Percentiles rank a stretch among this genome's conserved stretches.
phyloP scores from a whole-genome alignment of 129 eudicot species.

The Lonicera japonica region DNA sequence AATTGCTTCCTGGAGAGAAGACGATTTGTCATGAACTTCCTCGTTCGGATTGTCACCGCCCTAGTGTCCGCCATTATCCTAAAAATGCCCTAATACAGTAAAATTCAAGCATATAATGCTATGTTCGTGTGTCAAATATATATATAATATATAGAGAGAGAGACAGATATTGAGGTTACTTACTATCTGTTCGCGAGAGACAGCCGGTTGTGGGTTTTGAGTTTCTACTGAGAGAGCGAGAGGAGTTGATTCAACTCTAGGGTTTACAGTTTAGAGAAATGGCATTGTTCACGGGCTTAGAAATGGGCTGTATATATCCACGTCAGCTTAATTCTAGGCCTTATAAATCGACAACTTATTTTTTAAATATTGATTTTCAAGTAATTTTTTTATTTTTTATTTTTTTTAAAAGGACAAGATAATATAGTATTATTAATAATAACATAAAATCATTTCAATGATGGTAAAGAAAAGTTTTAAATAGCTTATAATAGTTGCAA shows the following conservation, averaged over 20 bases:
- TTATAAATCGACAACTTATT: no score
- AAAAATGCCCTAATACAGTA: neutral
- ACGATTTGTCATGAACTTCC: constrained; percentile 85
- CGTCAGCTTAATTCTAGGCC: neutral
- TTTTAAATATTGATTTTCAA: no score
- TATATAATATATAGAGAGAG: neutral
- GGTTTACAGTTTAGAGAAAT: neutral
- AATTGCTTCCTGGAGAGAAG: constrained; percentile 83
- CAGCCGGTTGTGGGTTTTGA: neutral
- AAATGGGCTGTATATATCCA: neutral
- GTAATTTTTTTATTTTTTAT: no score
- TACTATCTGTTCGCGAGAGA: neutral
- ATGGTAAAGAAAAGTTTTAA: no score
- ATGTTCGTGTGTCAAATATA: neutral
- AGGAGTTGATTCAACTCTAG: neutral
- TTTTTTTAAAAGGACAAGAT: no score
- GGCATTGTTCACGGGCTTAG: neutral
- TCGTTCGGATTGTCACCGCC: constrained; percentile 70
- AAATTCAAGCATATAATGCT: neutral
- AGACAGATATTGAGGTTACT: neutral
- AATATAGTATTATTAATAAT: no score
- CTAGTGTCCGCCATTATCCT: constrained; percentile 57
- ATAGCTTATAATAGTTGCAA: no score
- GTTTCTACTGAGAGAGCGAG: neutral
- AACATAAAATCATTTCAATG: no score